Evolutionary conservation across 768 basidiomycete species (phyloP), one percentile per base, ranked within the genome.

Genomic region (Jaapia argillacea): DNA sequence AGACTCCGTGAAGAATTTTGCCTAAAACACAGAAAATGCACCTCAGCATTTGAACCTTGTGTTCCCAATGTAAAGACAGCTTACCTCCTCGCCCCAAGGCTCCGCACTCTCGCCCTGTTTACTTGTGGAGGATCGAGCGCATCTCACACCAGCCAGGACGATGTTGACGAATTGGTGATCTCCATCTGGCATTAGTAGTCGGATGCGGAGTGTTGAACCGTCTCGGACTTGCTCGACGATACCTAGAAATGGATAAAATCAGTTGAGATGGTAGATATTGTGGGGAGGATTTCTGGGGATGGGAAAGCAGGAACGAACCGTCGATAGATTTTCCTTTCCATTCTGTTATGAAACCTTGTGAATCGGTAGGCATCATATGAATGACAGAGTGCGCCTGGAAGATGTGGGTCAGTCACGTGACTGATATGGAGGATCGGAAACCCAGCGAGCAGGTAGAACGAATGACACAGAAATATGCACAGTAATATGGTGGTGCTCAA

Each of bases 211-310:
- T 23, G 89, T 93, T 18, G 87, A 84, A 40, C 92, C 94, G 57
- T 98, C 93, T 40, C 86, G 77, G 42, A 97, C 91, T 57, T 86
- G 82, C 63, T 99, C 94, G 46, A 98, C 88, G 47, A 97, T 75
- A 39, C 85, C 92, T 93, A 46, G 2, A 23, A 21, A 45, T 13
- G 33, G 31, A 35, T 1, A 36, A 6, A 18, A 25, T 6, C 6
- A 24, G 16, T 33, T 33, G 28, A 33, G 10, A 10, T 33, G 21
- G 24, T 26, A 25, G 22, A 27, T 28, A n/a, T 27, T 50, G 27
- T 16, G 38, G 35, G 54, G 16, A 54, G 46, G 24, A 36, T 31
- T 24, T 42, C 51, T 27, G 35, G 18, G 4, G 36, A 37, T 24
- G 27, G 2, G 4, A 45, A 35, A 5, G 27, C 24, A 24, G 21